These are phyloP conservation scores for Botrytis tulipae DNA, from an alignment of 2,329 filamentous ascomycete genomes.

Conservation along the genomic window DNA sequence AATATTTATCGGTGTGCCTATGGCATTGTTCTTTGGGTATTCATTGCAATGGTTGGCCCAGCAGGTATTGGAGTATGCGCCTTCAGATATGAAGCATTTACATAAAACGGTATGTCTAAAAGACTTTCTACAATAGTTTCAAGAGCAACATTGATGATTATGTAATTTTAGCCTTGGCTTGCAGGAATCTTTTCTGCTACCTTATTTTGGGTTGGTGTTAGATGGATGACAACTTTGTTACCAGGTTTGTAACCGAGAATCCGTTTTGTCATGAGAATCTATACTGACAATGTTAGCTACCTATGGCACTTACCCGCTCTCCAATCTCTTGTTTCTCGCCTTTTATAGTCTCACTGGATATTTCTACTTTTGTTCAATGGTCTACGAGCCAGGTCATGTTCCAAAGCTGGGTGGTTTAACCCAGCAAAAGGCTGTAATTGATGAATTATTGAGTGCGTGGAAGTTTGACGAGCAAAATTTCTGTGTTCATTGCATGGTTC, in stretches of 20 bases:
- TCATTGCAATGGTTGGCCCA: slow-evolving; percentile 74
- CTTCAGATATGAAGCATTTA: slow-evolving; percentile 82
- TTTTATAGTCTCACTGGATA: slow-evolving; percentile 69
- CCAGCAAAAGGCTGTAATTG: slow-evolving; percentile 84
- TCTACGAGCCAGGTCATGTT: slow-evolving; percentile 86
- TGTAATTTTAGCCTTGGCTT: slow-evolving; percentile 70
- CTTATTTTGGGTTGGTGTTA: slow-evolving; percentile 74
- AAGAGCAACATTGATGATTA: background rate
- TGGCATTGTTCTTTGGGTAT: slow-evolving; percentile 64
- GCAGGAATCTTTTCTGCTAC: slow-evolving; percentile 90
- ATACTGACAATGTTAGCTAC: slow-evolving; percentile 53
- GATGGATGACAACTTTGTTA: slow-evolving; percentile 73
- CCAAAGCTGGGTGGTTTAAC: slow-evolving; percentile 87
- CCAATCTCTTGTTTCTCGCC: slow-evolving; percentile 72
- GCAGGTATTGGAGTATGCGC: slow-evolving; percentile 77
- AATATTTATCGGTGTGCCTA: slow-evolving; percentile 72
- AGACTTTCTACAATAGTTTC: background rate
- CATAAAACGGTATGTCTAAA: slow-evolving; percentile 71
- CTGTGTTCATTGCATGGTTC: slow-evolving; percentile 91
- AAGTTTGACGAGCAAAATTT: slow-evolving; percentile 95
- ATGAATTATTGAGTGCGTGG: slow-evolving; percentile 79
- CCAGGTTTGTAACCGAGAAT: slow-evolving; percentile 53
- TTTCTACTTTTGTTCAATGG: slow-evolving; percentile 86
- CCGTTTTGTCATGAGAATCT: slow-evolving; percentile 19
- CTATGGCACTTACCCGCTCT: slow-evolving; percentile 63